Evolutionary conservation across 352 stramenopile genomes (phyloP), one percentile per base, ranked within the genome.

Genomic region (Pythium folliculosum): DNA sequence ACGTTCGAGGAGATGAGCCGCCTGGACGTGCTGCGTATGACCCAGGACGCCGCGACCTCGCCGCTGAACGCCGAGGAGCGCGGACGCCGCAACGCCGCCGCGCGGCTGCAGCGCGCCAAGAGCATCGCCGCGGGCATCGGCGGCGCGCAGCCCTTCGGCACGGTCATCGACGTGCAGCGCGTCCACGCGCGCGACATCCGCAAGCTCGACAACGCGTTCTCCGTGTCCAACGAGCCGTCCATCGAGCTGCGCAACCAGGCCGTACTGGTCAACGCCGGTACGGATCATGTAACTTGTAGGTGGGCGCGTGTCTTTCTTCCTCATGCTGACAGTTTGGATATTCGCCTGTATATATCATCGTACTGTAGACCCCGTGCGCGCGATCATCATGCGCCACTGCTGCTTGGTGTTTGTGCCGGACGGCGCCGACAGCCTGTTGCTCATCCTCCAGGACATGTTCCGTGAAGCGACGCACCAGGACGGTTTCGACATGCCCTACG

Each of bases 141-240:
- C 16, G 38, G 22, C 32, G 50, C 54, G 30, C 54, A 62, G 4
- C 47, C 56, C 3, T 70, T 54, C 30, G 59, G 56, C 14, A 69
- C 68, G 19, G 40, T 74, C 32, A 65, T 74, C 47, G 62, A 75
- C 22, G 57, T 67, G 37, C 64, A 93, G 80, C 70, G 75, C 22
- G 84, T 93, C 19, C 84, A 93, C 64, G 84, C 82, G 6, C 84
- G 84, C 40, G 84, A 93, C 71, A 86, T 93, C 64, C 81, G 84
- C 52, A 78, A 88, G 50, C 77, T 93, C 63, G 84, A 90, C 47
- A 88, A 86, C 16, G 81, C 81, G 16, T 93, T 93, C 50, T 81
- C 84, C 2, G 81, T 90, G 22, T 88, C 77, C 3, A 89, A 90
- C 44, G 82, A 93, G 55, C 81, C 84, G 50, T 90, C 82, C 1